phyloP scores from a whole-genome alignment of 306 rosid species.

The Medicago ruthenica region DNA sequence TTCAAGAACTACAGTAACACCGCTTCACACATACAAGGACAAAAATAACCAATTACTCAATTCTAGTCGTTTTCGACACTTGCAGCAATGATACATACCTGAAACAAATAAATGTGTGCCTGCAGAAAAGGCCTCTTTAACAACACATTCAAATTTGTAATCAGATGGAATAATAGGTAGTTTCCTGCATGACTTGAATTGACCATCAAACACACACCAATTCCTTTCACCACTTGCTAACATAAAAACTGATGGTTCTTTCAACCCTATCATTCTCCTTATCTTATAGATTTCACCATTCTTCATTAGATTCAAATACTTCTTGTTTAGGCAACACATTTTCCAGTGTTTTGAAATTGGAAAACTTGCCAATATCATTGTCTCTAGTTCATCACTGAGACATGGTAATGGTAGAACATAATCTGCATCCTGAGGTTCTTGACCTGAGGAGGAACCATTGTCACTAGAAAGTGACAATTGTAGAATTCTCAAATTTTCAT shows the following conservation, averaged over 20 bases:
- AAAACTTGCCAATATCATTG: conserved; percentile 68
- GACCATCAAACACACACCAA: conserved; percentile 69
- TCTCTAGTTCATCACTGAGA: conserved; percentile 77
- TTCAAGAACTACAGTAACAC: not conserved
- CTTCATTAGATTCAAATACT: conserved; percentile 47
- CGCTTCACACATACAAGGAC: not conserved
- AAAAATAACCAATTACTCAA: not conserved
- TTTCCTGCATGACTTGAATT: conserved; percentile 53
- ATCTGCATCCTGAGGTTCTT: conserved; percentile 85
- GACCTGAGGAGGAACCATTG: conserved; percentile 53
- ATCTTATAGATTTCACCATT: conserved; percentile 71
- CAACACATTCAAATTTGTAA: conserved; percentile 46
- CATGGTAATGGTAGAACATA: conserved; percentile 46
- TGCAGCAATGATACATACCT: not conserved
- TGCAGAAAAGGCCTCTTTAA: conserved; percentile 72
- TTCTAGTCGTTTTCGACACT: no score
- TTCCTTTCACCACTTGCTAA: conserved; percentile 63
- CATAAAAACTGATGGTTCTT: conserved; percentile 68
- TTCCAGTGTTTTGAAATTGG: conserved; percentile 68
- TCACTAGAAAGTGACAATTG: conserved; percentile 21
- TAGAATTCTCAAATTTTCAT: conserved; percentile 28
- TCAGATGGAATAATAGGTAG: conserved; percentile 76
- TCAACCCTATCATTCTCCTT: conserved; percentile 61
- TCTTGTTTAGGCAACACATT: conserved; percentile 59
- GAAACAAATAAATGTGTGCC: conserved; percentile 75